Percentiles rank a stretch among this genome's conserved stretches.
These are phyloP conservation scores for Aspergillus cejpii DNA, from an alignment of 2,329 filamentous ascomycete species.

Conservation along the genomic window DNA sequence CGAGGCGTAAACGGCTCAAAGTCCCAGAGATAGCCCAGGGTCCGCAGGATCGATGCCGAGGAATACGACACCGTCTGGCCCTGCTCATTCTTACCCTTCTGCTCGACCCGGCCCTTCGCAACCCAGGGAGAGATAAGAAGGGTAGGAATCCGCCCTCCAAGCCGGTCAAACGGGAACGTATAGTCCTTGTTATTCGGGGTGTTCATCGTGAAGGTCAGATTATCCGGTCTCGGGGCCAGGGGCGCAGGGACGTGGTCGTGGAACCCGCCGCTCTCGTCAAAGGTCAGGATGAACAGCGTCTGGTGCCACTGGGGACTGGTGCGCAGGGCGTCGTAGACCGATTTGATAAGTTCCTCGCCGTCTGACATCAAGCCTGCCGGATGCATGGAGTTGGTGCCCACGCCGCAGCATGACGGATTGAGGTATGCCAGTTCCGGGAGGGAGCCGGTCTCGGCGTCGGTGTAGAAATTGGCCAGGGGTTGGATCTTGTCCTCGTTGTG, in stretches of 20 bases:
- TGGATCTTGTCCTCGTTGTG: conserved; percentile 25
- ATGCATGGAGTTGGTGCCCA: conserved; percentile 34
- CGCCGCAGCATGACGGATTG: conserved; percentile 38
- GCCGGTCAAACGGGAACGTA: conserved; percentile 25
- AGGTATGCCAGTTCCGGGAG: conserved; percentile 34
- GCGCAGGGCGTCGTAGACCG: conserved; percentile 34
- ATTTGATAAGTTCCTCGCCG: conserved; percentile 33
- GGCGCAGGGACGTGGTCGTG: conserved; percentile 35
- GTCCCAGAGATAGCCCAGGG: conserved; percentile 32
- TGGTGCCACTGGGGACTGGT: conserved; percentile 32
- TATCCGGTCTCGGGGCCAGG: conserved; percentile 29
- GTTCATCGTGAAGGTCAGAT: conserved; percentile 30
- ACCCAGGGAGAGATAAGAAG: conserved; percentile 29
- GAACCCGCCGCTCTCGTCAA: conserved; percentile 37
- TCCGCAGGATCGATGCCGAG: conserved; percentile 25
- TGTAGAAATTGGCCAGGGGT: conserved; percentile 30
- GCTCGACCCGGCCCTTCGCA: conserved; percentile 26
- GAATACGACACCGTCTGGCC: conserved; percentile 25
- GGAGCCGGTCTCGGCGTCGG: conserved; percentile 27
- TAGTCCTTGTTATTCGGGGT: conserved; percentile 24
- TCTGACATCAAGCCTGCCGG: conserved; percentile 32
- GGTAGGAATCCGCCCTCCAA: conserved; percentile 28
- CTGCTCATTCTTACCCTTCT: conserved; percentile 23
- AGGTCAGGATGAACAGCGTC: conserved; percentile 34
- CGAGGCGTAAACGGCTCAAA: conserved; percentile 29